Base-by-base conservation (phyloP, 129 eudicot genomes). In the Artemisia annua region DNA sequence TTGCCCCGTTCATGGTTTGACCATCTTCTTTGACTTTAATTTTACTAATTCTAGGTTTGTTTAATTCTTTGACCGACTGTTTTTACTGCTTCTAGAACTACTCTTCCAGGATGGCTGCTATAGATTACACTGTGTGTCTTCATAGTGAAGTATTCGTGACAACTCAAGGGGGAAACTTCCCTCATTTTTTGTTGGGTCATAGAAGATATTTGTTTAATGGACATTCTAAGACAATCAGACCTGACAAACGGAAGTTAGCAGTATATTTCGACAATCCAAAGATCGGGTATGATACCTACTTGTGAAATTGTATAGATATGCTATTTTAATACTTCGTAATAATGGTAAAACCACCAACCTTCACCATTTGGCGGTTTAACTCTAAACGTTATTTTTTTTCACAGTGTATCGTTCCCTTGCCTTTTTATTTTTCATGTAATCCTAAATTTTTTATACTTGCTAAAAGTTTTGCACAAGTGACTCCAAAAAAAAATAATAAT, bases 81-180 rank as follows among this genome's bases (percentile, higher is more conserved):
- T 50, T 75, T 59, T 73, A 11, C 74, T 75, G 82, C 54, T 81
- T 84, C 8, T 86, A 94, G 98, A 90, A 94, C 80, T 94, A 80
- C 62, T 94, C 98, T 70, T 94, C 98, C 71, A 84, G 98, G 83
- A 90, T 94, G 98, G 98, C 98, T 56, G 98, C 98, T 46, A 84
- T 94, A 82, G 98, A 94, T 81, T 94, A 94, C 84, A 94, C 98
- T 9, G 97, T 94, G 2, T 94, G 98, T 83, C 97, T 94, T 28
- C 97, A 94, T 63, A 89, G 98, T 74, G 98, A 94, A 81, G 98
- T 94, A 10, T 94, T 94, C 83, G 97, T 94, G 51, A 94, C 98
- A 18, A 94, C 98, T 74, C 98, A 94, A 84, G 98, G 98, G 35
- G 98, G 98, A 70, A 94, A 94, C 79, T 94, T 94, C 54, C 98